A percentile compares a stretch with the other conserved stretches of the same genome.
Conservation (phyloP, 805 yeast species). For the Zygotorulaspora chibaensis region DNA sequence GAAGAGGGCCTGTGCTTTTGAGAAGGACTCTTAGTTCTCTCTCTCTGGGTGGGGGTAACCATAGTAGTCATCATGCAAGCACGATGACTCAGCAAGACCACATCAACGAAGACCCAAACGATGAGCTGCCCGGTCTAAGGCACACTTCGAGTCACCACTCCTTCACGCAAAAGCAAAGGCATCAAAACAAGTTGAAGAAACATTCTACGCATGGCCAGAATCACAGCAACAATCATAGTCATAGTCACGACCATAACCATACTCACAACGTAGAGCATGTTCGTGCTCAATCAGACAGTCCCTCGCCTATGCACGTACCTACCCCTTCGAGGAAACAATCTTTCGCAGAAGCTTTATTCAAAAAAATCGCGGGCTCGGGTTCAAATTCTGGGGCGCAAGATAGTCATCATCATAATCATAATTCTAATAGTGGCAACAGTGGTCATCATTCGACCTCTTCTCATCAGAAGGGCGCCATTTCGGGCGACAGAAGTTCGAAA, state of each 20-base stretch:
- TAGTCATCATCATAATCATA: conserved; percentile 1
- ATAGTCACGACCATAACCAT: background rate
- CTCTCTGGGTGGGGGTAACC: conserved; percentile 15
- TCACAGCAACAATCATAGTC: background rate
- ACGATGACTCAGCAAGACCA: background rate
- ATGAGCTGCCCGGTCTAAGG: background rate
- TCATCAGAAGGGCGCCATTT: background rate
- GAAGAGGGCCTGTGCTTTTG: conserved; percentile 14
- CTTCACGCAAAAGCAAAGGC: conserved; percentile 1
- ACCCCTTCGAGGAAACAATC: conserved; percentile 25
- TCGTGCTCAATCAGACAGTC: background rate
- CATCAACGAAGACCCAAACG: conserved; percentile 2
- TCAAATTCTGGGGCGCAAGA: conserved; percentile 1
- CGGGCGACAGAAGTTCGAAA: background rate
- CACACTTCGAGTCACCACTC: conserved; percentile 1
- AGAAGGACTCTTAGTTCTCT: conserved; percentile 26
- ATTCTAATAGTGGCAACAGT: background rate
- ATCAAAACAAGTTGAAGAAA: background rate
- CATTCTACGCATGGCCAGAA: background rate
- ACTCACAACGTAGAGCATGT: background rate
- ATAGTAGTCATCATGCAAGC: conserved; percentile 1
- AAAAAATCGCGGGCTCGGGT: conserved; percentile 24
- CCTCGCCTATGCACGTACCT: background rate
- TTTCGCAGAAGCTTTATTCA: conserved; percentile 25
- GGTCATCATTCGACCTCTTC: background rate